phyloP scores from a whole-genome alignment of 1,284 basidiomycete genomes.

The Athelia psychrophila region DNA sequence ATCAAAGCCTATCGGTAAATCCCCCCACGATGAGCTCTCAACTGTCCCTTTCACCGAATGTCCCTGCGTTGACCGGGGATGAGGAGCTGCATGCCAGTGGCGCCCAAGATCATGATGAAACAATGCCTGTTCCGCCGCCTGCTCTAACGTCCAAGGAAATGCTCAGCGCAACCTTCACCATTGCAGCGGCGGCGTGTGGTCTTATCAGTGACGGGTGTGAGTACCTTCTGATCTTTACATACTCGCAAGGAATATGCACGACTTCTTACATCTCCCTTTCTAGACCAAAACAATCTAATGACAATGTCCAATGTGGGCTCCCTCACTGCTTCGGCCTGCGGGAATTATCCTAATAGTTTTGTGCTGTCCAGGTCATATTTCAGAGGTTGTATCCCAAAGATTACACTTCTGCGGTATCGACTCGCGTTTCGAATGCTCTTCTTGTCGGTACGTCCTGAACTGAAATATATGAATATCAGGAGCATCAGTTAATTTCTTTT shows the following conservation, averaged over 20 bases:
- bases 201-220: constrained; percentile 70
- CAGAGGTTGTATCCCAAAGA: constrained; percentile 54
- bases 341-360: constrained; percentile 5
- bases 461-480: constrained; percentile 12
- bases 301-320: constrained; percentile 56
- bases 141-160: constrained; percentile 30
- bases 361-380: constrained; percentile 49
- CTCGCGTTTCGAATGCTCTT: constrained; percentile 71
- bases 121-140: constrained; percentile 1
- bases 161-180: constrained; percentile 58
- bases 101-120: too few species aligned
- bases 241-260: not conserved
- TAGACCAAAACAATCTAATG: constrained; percentile 71
- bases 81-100: too few species aligned
- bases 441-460: constrained; percentile 53
- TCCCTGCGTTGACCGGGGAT: too few species aligned
- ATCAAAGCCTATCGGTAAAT: too few species aligned
- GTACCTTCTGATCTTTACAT: constrained; percentile 13
- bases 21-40: too few species aligned
- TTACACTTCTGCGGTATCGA: constrained; percentile 49
- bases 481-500: constrained; percentile 7
- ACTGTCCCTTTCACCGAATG: too few species aligned
- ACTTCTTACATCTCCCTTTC: constrained; percentile 5
- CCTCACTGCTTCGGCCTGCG: constrained; percentile 1
- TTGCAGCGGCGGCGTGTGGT: constrained; percentile 62